Base-by-base conservation (phyloP, 257 asterid genomes). In the Solanum ossicruentum region DNA sequence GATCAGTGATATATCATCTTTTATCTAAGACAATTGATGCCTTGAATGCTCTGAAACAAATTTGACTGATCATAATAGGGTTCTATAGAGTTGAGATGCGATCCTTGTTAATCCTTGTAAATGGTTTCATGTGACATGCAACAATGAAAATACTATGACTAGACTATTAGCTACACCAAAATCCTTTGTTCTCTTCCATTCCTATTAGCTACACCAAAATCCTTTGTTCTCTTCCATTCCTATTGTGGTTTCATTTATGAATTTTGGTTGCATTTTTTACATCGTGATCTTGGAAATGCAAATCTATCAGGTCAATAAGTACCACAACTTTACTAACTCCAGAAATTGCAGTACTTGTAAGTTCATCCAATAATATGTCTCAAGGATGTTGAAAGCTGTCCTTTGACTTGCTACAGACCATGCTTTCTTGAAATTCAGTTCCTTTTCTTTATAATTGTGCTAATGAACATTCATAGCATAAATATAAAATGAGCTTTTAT, bases 41-140 rank as follows among this genome's bases (percentile, higher is more conserved):
- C 11, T 90, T 97, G 96, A 89, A 86, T 90, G 89, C 94, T 2
- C 86, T 93, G 88, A 92, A 94, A 91, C 55, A 85, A 94, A 90
- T 89, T 87, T 97, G 90, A 91, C 87, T 10, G 98, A 97, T 92
- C 98, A 98, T 58, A 92, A 92, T 88, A 91, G 83, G 84, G 99
- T 95, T 84, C 95, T 95, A 36, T 97, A 93, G 93, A 97, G 98
- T 89, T 97, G 99, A 98, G 98, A 97, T 86, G 85, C 97, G 36
- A 93, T 98, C 51, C 99, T 97, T 56, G 98, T 93, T 81, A 95
- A 94, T 88, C 98, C 98, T n/a, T 95, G 98, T 85, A 93, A 97
- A 77, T 96, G 99, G 99, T 93, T 93, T 87, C 98, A 96, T 36
- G 97, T 96, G 16, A 93, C 97, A 1, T 95, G 98, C 93, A 95